A percentile compares a stretch with the other conserved stretches of the same genome.
Conservation (phyloP, 2,329 filamentous ascomycete species). For the Claviceps spartinae region DNA sequence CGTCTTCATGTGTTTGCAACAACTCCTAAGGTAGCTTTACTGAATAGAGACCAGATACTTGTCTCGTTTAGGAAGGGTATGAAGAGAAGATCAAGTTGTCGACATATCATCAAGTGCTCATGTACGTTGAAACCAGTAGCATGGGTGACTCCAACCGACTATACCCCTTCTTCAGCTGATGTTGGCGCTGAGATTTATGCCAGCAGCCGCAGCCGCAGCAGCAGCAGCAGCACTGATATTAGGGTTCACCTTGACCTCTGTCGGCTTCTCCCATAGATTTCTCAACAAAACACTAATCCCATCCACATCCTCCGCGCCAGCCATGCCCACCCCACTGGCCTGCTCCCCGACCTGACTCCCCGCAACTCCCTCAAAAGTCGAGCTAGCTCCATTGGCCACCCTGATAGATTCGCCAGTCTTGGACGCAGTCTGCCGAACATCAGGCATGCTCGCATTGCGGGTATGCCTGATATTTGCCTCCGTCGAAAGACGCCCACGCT, state of each 20-base stretch:
- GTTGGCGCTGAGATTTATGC: conserved; percentile 29
- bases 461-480: conserved; percentile 20
- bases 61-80: no score
- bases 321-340: conserved; percentile 36
- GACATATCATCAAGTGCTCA: no score
- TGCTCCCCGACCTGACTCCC: conserved; percentile 25
- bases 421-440: conserved; percentile 17
- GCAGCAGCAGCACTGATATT: no score
- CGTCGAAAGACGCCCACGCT: conserved; percentile 14
- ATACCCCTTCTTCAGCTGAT: conserved; percentile 9
- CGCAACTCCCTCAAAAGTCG: conserved; percentile 35
- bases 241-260: conserved; percentile 26
- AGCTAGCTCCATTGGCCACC: conserved; percentile 23
- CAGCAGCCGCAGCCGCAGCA: no score
- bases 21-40: no score
- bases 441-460: conserved; percentile 27
- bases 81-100: no score
- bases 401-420: conserved; percentile 23
- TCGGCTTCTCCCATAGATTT: conserved; percentile 48
- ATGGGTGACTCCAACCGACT: no score
- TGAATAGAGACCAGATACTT: no score
- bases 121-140: no score
- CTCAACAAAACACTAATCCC: conserved; percentile 37
- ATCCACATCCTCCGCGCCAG: conserved; percentile 36
- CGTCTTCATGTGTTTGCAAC: no score